Conservation (phyloP, 306 rosid genomes). For the Sechiopsis laciniata region DNA sequence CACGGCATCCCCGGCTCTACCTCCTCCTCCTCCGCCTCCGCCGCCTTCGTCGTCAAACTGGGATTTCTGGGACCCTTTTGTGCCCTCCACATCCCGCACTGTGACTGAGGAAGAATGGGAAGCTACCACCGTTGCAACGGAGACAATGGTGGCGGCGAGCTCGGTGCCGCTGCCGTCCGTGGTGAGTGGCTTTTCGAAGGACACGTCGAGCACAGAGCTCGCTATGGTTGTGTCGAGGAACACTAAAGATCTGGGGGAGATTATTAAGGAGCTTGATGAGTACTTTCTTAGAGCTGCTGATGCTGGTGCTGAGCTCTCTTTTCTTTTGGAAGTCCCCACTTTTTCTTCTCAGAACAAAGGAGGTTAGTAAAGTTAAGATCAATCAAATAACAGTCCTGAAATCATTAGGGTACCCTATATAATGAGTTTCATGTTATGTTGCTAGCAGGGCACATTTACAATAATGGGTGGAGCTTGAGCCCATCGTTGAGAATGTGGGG, state of each 20-base stretch:
- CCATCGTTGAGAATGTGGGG: slow-evolving; percentile 65
- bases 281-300: slow-evolving; percentile 86
- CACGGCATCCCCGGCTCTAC: slow-evolving; percentile 58
- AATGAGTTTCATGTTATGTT: background rate
- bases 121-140: slow-evolving; percentile 53
- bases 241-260: slow-evolving; percentile 67
- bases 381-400: background rate
- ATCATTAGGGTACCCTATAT: background rate
- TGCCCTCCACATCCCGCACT: slow-evolving; percentile 48
- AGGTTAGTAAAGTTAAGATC: slow-evolving; percentile 31
- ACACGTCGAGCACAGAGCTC: slow-evolving; percentile 45
- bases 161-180: slow-evolving; percentile 49
- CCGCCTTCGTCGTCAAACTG: slow-evolving; percentile 71
- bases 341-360: slow-evolving; percentile 53
- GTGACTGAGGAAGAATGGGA: slow-evolving; percentile 73
- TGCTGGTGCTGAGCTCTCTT: slow-evolving; percentile 64
- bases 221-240: slow-evolving; percentile 86
- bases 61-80: slow-evolving; percentile 99
- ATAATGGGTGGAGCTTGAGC: slow-evolving; percentile 62
- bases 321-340: slow-evolving; percentile 68
- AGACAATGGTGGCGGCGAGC: slow-evolving; percentile 51
- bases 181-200: slow-evolving; percentile 58
- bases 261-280: slow-evolving; percentile 84
- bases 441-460: slow-evolving; percentile 56
- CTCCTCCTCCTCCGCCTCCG: slow-evolving; percentile 48